Evolutionary conservation across 306 rosid species (phyloP), one percentile per base, ranked within the genome.

Genomic region (Gynostemma pentaphyllum): DNA sequence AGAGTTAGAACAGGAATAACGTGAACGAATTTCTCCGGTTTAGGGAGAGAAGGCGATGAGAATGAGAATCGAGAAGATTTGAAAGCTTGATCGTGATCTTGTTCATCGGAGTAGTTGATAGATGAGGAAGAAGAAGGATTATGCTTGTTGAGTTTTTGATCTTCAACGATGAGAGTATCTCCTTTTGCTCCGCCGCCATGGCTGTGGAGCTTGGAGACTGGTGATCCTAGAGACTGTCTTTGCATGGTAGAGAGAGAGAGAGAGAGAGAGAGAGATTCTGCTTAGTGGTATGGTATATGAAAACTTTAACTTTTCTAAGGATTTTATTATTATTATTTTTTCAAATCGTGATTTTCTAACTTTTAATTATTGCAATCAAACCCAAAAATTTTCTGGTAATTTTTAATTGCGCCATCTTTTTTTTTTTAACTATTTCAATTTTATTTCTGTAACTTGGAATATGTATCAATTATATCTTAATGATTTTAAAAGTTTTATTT

Each of bases 191-290:
- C 83, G 54, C 72, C 80, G 64, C 82, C 83, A 76, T 83, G 80
- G 75, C 73, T 51, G 72, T 83, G 86, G 75, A 76, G 84, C 89
- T 88, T 92, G 14, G 88, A 76, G 34, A 76, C 72, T 1, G 96
- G 95, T 10, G 97, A 94, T 22, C 95, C 90, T 34, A 94, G 81
- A 13, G 99, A 94, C 66, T 88, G 99, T 47, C 99, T 81, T 14
- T 94, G 99, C 97, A 94, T 94, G 74, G 70, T 78, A 48, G 75
- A 41, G 62, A 70, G 75, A 19, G 62, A 59, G 19, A n/a, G 68
- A 54, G 77, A 54, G 62, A 28, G 21, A 53, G 73, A 64, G 48
- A 67, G 39, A 69, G 65, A 4, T 61, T 14, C 15, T 61, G 66
- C 50, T 23, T 28, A 40, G 37, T 61, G 36, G 37, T 7, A 32